phyloP scores from a whole-genome alignment of 1,284 basidiomycete genomes.

The Ustilago tritici region DNA sequence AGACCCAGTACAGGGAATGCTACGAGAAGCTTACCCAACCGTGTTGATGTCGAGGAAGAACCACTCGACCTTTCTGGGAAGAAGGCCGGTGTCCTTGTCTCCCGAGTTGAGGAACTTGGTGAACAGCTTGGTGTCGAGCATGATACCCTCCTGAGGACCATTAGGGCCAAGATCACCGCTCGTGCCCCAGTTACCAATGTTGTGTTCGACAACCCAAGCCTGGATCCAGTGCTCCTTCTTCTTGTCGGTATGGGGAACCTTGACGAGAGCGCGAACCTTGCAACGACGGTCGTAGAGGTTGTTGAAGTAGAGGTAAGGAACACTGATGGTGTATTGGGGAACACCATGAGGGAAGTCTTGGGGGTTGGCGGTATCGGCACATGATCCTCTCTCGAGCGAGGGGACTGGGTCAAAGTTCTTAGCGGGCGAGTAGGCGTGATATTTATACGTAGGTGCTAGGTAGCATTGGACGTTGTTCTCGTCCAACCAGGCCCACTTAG shows the following conservation, averaged over 20 bases:
- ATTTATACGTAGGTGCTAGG: slow-evolving; percentile 34
- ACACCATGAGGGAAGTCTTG: slow-evolving; percentile 13
- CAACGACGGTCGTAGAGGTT: slow-evolving; percentile 49
- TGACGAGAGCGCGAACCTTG: slow-evolving; percentile 49
- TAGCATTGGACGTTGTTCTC: slow-evolving; percentile 40
- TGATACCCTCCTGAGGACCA: slow-evolving; percentile 20
- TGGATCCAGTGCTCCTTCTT: slow-evolving; percentile 29
- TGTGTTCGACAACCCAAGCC: slow-evolving; percentile 40
- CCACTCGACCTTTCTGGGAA: slow-evolving; percentile 25
- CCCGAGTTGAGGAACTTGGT: slow-evolving; percentile 28
- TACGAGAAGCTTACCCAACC: slow-evolving; percentile 1
- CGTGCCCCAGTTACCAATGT: slow-evolving; percentile 21
- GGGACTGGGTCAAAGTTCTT: slow-evolving; percentile 9
- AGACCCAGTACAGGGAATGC: background rate
- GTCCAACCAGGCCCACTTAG: slow-evolving; percentile 24
- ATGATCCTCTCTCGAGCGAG: slow-evolving; percentile 15
- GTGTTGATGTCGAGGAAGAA: slow-evolving; percentile 55
- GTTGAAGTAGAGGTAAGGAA: slow-evolving; percentile 44
- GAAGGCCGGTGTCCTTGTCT: slow-evolving; percentile 7
- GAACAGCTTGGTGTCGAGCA: slow-evolving; percentile 36
- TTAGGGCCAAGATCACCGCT: slow-evolving; percentile 2
- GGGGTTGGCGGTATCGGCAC: slow-evolving; percentile 24
- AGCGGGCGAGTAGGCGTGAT: slow-evolving; percentile 35
- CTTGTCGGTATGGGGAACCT: slow-evolving; percentile 40
- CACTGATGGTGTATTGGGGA: slow-evolving; percentile 28